phyloP scores from a whole-genome alignment of 2,329 filamentous ascomycete species.

The Alternaria sp. region DNA sequence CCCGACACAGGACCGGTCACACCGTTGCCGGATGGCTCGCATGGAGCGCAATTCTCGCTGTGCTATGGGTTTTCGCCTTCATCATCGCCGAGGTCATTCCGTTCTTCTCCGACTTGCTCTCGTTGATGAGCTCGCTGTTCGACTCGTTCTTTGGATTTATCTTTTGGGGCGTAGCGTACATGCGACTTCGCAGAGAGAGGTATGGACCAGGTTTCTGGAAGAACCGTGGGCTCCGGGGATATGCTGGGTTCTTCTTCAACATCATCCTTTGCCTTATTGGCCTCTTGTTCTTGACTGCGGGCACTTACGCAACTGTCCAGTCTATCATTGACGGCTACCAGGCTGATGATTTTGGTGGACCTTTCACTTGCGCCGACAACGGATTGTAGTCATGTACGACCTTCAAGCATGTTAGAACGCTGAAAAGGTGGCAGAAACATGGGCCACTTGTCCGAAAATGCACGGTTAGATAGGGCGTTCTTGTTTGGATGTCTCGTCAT shows the following conservation, averaged over 20 bases:
- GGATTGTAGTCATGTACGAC: constrained; percentile 58
- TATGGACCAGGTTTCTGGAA: constrained; percentile 63
- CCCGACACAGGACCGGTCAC: constrained; percentile 80
- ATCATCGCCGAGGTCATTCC: constrained; percentile 93
- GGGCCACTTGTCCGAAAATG: neutral
- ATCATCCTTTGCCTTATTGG: constrained; percentile 76
- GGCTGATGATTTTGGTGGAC: constrained; percentile 68
- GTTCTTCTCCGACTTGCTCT: constrained; percentile 82
- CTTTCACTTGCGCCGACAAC: constrained; percentile 78
- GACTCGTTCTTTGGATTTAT: constrained; percentile 96
- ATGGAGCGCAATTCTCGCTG: constrained; percentile 78
- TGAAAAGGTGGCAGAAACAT: neutral
- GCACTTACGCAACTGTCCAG: constrained; percentile 77
- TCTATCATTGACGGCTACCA: constrained; percentile 78
- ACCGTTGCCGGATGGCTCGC: constrained; percentile 81
- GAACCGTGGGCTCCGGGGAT: constrained; percentile 62
- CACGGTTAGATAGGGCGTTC: neutral
- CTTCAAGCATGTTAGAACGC: neutral
- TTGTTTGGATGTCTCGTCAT: neutral
- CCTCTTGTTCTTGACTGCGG: constrained; percentile 79
- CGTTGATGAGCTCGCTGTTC: constrained; percentile 85
- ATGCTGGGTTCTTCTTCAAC: constrained; percentile 71
- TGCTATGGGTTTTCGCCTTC: constrained; percentile 86
- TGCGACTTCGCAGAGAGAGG: constrained; percentile 76
- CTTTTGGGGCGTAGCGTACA: constrained; percentile 86